Conservation (phyloP, 805 yeast species). For the Yarrowia keelungensis region DNA sequence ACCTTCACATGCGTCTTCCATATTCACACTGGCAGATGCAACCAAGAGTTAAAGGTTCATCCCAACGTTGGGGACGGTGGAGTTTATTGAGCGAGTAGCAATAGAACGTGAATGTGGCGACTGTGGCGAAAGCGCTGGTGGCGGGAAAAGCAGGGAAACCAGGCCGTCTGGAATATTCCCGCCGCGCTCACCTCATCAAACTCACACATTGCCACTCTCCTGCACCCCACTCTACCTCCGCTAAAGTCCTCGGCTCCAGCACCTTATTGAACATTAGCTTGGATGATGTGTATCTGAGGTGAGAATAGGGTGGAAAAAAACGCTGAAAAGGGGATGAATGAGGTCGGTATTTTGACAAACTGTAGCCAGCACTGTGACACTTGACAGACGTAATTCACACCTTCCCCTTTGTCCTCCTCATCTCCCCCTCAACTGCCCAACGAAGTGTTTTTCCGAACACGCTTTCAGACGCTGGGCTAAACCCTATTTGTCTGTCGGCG, state of each 20-base stretch:
- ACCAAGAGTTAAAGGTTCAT: constrained; percentile 16
- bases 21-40: constrained; percentile 25
- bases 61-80: constrained; percentile 38
- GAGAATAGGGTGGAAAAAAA: too few species aligned
- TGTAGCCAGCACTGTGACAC: too few species aligned
- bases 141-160: too few species aligned
- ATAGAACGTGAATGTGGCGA: neutral
- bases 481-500: neutral
- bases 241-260: constrained; percentile 37
- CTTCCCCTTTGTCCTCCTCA: neutral
- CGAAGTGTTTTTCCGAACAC: constrained; percentile 28
- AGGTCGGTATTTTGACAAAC: too few species aligned
- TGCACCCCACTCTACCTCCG: constrained; percentile 38
- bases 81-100: constrained; percentile 24
- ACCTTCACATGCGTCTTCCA: constrained; percentile 27
- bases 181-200: neutral
- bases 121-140: neutral
- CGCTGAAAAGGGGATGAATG: too few species aligned
- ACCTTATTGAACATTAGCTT: constrained; percentile 24
- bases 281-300: neutral
- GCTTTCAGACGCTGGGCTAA: constrained; percentile 30
- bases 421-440: neutral
- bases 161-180: neutral
- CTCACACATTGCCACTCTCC: constrained; percentile 4
- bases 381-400: too few species aligned